Evolutionary conservation across 2,329 filamentous ascomycete species (phyloP), one percentile per base, ranked within the genome.

Genomic region (Dactylellina drechsleri): DNA sequence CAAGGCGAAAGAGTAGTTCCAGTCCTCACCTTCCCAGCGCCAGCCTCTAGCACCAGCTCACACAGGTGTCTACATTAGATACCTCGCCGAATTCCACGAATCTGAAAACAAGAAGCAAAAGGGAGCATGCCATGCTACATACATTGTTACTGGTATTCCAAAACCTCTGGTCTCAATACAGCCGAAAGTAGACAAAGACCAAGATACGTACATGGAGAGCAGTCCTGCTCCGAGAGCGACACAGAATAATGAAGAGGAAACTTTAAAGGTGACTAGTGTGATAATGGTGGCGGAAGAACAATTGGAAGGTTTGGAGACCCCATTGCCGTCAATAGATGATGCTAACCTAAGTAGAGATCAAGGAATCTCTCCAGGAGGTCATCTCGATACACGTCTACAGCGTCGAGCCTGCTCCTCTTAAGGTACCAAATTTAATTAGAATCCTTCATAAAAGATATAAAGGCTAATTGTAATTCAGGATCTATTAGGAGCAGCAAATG

Each of bases 371-470:
- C 77, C 86, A 91, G 57, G 84, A 88, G n/a, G 88, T 97, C 64
- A 86, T 85, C 0, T 91, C 92, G 0, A 89, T 97, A 73, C 92
- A 97, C 79, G 84, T 98, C 50, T 98, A 98, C 83, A 97, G 93
- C 79, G 80, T 98, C 16, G 89, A 91, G 49, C 86, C 91, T 0
- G 86, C 88, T 43, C 86, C 89, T 0, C 84, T 93, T 15, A 90
- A 89, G 81, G 89, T 87, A 82, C n/a, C 4, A 54, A 15, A 16
- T 20, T 5, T 15, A 28, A 47, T 18, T 20, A 2, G 7, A 54
- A 41, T 15, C 49, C n/a, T 10, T 40, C 12, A 60, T 15, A 12
- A 8, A 15, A 26, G n/a, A n/a, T 16, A 80, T 13, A 18, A n/a
- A 1, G 82, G 84, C 64, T 68, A 7, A 75, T 7, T 5, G 13